Base-by-base conservation (phyloP, 805 yeast species). In the Candida morakotiae region DNA sequence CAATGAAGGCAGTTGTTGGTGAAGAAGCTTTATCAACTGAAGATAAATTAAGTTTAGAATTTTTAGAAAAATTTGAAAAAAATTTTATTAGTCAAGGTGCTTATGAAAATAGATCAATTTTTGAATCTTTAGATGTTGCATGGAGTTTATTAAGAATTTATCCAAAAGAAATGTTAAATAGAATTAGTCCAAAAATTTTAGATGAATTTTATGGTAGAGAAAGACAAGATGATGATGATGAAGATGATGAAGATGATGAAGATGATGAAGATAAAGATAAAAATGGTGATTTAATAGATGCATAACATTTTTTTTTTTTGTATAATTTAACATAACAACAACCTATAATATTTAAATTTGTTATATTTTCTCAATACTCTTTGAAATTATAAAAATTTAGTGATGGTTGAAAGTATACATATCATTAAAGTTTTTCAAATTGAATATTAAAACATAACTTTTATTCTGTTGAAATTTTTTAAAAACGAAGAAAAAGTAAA, bases 1-100 rank as follows among this genome's bases (percentile, higher is more conserved):
- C 98, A 52, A 93, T 93, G 99, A 93, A 93, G 72, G 96, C 98
- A 10, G 99, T 93, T 50, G 99, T 93, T 53, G 99, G 99, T 79
- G 99, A 93, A 69, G 99, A 93, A 69, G 98, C 99, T 24, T 75
- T 93, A 57, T 88, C 97, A 23, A 87, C 87, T 47, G 99, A 93
- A 67, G 99, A 93, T 69, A 94, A 94, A 70, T 76, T 93, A 48
- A 93, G 98, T 2, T 77, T 93, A 59, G 99, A 93, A 72, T 93
- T 93, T 63, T 80, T 93, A 70, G 98, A 94, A 62, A 93, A 93
- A 71, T 93, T 93, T 54, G 99, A 93, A 69, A 87, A 86, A 75
- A 84, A 91, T 37, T 94, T 94, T 56, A 87, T 93, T 54, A 58
- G 88, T 32, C 99, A 93, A 72, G 98, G 98, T 62, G 91, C 96